These are phyloP conservation scores for Protomyces macrosporus DNA, from an alignment of 1,139 yeast genomes.

Conservation along the genomic window DNA sequence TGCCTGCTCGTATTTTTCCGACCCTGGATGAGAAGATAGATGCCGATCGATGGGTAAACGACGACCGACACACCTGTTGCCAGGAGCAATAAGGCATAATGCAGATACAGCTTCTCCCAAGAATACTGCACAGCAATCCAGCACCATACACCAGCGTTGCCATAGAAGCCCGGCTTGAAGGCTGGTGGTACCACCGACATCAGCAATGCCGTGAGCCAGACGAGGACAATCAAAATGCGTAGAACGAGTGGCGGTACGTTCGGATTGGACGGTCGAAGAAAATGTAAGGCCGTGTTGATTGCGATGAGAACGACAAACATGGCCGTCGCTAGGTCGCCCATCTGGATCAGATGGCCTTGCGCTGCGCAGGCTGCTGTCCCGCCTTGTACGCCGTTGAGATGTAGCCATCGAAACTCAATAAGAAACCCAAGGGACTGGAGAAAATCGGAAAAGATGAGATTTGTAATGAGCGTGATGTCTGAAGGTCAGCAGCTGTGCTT, in stretches of 20 bases:
- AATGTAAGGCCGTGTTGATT: background rate
- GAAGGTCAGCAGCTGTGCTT: background rate
- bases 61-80: background rate
- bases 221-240: background rate
- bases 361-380: background rate
- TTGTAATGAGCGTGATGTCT: background rate
- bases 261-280: background rate
- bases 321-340: constrained; percentile 2
- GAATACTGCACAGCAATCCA: background rate
- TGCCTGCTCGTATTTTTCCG: background rate
- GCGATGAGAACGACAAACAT: constrained; percentile 7
- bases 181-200: background rate
- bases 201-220: background rate
- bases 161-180: background rate
- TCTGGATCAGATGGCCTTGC: constrained; percentile 1
- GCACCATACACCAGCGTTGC: constrained; percentile 3
- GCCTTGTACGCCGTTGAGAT: background rate
- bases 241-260: background rate
- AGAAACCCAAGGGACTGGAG: background rate
- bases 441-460: background rate
- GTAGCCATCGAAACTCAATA: background rate
- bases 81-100: background rate
- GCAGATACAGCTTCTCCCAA: background rate
- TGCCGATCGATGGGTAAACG: background rate
- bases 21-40: background rate